Evolutionary conservation across 2,329 filamentous ascomycete genomes (phyloP), one percentile per base, ranked within the genome.

Genomic region (Fusarium sp.): DNA sequence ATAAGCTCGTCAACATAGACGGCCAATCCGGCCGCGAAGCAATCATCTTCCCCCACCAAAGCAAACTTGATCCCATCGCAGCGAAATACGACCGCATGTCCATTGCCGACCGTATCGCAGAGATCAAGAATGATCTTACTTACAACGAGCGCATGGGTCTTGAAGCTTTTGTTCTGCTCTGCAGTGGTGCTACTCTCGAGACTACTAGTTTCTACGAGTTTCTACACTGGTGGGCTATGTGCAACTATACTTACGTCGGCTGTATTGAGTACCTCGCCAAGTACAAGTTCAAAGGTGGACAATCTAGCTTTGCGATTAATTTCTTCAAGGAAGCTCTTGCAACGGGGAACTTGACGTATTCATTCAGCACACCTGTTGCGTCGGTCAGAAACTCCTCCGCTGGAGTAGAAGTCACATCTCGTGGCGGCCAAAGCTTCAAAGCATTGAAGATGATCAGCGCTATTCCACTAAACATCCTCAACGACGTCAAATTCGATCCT

Each of bases 1-100:
- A 76, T 8, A 85, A 85, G 24, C 79, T 86, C 18, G 79, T 83
- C 41, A 82, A 86, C 43, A 78, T 86, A 6, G 84, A 86, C 58
- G 83, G 83, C 1, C 30, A 38, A 40, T 25, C 67, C 69, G 7
- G 71, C 74, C 53, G 82, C 80, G 6, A 74, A 78, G 20, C 77
- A 71, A 78, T 85, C 16, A 80, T 83, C 2, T 81, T 80, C 20
- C 80, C 83, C 0, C 80, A 84, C 68, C 76, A 79, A 57, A 67
- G 78, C 30, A 72, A 76, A 25, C 69, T 79, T 30, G 78, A 77
- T 24, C 63, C 78, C 12, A 76, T 77, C 11, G 79, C 77, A 2
- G 65, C 75, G 13, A 73, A 77, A 34, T 83, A 80, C 62, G 82
- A 83, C 58, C 70, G 74, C 8, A 75, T 83, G 70, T 84, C 82